A percentile compares a stretch with the other conserved stretches of the same genome.
Evolutionary conservation across 2,329 filamentous ascomycete genomes (phyloP).

Genomic region (Tolypocladium album): DNA sequence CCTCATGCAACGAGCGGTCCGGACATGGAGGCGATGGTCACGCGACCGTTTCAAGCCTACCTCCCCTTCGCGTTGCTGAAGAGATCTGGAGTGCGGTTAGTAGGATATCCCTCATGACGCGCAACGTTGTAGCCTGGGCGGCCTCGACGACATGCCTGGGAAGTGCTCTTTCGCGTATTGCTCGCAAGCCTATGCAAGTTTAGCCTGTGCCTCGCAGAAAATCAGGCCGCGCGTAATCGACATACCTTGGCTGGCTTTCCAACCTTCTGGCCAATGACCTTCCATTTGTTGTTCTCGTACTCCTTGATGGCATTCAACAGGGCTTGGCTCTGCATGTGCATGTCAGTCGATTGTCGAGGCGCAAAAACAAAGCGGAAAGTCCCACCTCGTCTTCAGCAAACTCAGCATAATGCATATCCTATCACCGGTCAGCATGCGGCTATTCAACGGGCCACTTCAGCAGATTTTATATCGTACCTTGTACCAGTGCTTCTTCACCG

Average conservation of each 20-base stretch:
- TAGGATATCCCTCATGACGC: constrained; percentile 9
- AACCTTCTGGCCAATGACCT: constrained; percentile 90
- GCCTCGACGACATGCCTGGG: constrained; percentile 32
- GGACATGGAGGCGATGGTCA: constrained; percentile 3
- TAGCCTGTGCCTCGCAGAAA: not conserved
- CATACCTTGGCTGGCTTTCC: constrained; percentile 83
- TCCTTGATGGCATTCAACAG: constrained; percentile 93
- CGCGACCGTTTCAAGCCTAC: constrained; percentile 11
- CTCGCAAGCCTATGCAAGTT: constrained; percentile 33
- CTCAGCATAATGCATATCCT: constrained; percentile 99
- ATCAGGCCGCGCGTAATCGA: not conserved
- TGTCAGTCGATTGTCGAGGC: constrained; percentile 8
- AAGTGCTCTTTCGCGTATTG: constrained; percentile 98
- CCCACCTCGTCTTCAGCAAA: constrained; percentile 93
- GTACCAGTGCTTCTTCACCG: constrained; percentile 99
- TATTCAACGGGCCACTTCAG: not conserved
- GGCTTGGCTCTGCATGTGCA: constrained; percentile 51
- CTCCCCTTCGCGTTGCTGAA: constrained; percentile 26
- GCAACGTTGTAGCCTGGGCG: constrained; percentile 12
- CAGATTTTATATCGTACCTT: constrained; percentile 53
- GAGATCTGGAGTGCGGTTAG: constrained; percentile 24
- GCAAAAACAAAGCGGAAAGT: constrained; percentile 4
- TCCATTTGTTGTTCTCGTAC: constrained; percentile 98
- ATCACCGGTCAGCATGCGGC: not conserved
- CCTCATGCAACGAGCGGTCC: not conserved